phyloP scores from a whole-genome alignment of 2,329 filamentous ascomycete genomes.

The Laburnicola sp. region DNA sequence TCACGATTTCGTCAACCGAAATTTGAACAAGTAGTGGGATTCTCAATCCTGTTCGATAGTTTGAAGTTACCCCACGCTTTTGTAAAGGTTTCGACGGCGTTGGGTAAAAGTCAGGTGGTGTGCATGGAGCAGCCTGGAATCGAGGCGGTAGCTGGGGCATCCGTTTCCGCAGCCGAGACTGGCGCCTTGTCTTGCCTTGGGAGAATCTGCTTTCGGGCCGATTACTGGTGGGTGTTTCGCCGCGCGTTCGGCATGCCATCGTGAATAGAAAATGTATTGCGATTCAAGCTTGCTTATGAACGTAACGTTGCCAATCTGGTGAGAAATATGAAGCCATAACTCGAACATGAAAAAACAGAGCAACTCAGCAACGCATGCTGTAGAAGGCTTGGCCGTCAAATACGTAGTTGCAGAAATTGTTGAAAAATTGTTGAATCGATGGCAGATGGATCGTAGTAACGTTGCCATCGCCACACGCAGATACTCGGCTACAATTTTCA shows the following conservation, averaged over 20 bases:
- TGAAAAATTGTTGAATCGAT: too few species aligned
- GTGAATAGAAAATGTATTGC: neutral
- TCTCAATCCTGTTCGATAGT: conserved; percentile 6
- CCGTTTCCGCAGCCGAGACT: conserved; percentile 16
- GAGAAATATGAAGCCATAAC: too few species aligned
- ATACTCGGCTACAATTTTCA: neutral
- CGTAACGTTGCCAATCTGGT: too few species aligned
- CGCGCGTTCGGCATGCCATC: neutral
- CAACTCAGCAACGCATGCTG: too few species aligned
- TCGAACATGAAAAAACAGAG: too few species aligned
- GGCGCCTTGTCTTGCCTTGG: neutral
- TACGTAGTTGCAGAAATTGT: too few species aligned
- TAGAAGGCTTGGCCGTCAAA: too few species aligned
- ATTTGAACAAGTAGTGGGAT: conserved; percentile 5
- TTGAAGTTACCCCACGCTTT: conserved; percentile 23
- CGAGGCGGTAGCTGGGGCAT: neutral
- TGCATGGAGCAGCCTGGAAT: conserved; percentile 11
- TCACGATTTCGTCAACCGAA: too few species aligned
- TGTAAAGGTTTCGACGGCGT: conserved; percentile 18
- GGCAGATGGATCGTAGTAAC: too few species aligned
- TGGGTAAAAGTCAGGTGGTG: conserved; percentile 19
- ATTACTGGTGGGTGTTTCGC: neutral
- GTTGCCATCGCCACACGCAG: neutral
- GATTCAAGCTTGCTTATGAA: too few species aligned
- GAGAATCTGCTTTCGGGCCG: neutral